These are phyloP conservation scores for Cercospora brassicicola DNA, from an alignment of 2,329 filamentous ascomycete genomes.

Conservation along the genomic window DNA sequence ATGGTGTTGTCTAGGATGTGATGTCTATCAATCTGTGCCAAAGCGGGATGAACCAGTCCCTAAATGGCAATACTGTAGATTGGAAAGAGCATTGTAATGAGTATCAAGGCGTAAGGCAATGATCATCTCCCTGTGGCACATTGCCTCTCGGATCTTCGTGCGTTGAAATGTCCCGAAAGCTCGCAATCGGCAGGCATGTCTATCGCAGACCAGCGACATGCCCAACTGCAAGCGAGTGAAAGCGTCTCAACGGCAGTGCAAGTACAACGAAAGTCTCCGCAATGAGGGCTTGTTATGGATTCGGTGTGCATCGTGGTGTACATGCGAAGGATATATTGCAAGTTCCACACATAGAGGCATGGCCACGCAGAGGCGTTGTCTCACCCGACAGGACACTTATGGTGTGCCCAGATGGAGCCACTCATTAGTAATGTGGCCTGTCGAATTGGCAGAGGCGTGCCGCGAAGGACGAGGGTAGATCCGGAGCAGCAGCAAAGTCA, in stretches of 20 bases:
- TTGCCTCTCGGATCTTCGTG: neutral
- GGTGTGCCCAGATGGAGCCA: neutral
- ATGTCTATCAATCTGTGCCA: neutral
- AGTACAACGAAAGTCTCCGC: neutral
- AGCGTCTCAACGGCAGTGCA: neutral
- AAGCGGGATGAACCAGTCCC: neutral
- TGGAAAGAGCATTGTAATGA: neutral
- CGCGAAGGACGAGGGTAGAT: neutral
- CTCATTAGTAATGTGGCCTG: neutral
- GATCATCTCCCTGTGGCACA: neutral
- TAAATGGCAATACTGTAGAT: neutral
- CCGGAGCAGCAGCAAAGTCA: slow-evolving; percentile 8
- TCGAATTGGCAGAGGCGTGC: neutral
- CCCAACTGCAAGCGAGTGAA: neutral
- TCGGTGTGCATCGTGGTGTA: neutral
- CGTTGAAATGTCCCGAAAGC: neutral
- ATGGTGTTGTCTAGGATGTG: neutral
- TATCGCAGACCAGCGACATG: neutral
- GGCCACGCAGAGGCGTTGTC: neutral
- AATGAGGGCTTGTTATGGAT: neutral
- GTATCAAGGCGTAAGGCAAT: neutral
- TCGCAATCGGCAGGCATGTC: neutral
- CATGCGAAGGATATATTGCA: neutral
- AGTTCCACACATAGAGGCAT: neutral
- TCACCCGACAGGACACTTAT: neutral